Evolutionary conservation across 805 yeast genomes (phyloP), one percentile per base, ranked within the genome.

Genomic region (Metschnikowia bowlesiae): DNA sequence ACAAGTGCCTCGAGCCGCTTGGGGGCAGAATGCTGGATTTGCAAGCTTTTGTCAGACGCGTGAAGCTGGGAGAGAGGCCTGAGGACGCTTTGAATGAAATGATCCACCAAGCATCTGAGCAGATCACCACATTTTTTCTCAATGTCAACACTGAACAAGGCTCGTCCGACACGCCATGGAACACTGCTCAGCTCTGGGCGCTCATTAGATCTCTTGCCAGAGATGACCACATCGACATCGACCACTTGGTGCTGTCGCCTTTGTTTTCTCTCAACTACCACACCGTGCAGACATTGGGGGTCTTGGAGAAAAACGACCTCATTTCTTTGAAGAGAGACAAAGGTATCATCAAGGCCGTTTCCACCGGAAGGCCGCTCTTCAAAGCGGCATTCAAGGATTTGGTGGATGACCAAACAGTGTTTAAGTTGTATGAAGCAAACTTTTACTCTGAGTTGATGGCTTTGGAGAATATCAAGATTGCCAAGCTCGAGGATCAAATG

Each of bases 1-100:
- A 81, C 26, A 67, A 70, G 5, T 78, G 84, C 32, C 69, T 91
- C 33, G 81, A 72, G 29, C 95, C 96, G 10, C 69, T 94, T 29
- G 99, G 99, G 18, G 99, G 99, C 38, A 82, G 99, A 54, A 87
- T 92, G 91, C 75, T 90, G 41, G 99, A 94, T 65, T 74, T 94
- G 46, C 97, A 94, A 67, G 85, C 92, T 30, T 90, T 89, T 68
- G 86, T 86, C 1, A 80, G 98, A 63, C 85, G 98, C 46, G 80
- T 94, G 14, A 83, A 83, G 59, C 82, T 92, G 1, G 99, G 99
- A 6, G 99, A 94, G 63, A 64, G 80, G 7, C 95, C 96, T 2
- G 60, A 69, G 8, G 85, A 79, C 46, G 97, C 98, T 0, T 69
- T 89, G 40, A 68, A 76, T 2, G 91, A 89, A 56, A 87, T 94